Conservation (phyloP, 2,329 filamentous ascomycete species). For the Ascocoryne sarcoides region DNA sequence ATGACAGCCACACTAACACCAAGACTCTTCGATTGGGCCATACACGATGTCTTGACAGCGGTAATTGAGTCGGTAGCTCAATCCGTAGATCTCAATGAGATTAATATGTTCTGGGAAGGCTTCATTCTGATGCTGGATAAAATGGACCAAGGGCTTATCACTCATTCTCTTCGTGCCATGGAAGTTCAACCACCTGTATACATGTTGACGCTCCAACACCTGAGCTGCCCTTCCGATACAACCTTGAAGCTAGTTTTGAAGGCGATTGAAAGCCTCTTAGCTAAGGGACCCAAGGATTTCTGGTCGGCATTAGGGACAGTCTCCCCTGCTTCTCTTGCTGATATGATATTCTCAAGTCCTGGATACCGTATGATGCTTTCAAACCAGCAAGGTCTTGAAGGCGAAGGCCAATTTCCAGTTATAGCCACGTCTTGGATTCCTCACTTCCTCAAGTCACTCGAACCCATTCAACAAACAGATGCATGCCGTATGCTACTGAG, state of each 20-base stretch:
- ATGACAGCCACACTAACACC: constrained; percentile 55
- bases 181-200: constrained; percentile 69
- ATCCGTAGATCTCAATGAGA: constrained; percentile 38
- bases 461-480: constrained; percentile 65
- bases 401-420: constrained; percentile 40
- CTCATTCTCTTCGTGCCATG: constrained; percentile 68
- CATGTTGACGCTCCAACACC: constrained; percentile 48
- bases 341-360: constrained; percentile 70
- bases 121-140: constrained; percentile 65
- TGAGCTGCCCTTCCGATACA: constrained; percentile 40
- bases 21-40: constrained; percentile 79
- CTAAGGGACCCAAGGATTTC: constrained; percentile 69
- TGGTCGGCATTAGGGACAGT: constrained; percentile 84
- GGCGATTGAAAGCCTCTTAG: constrained; percentile 61
- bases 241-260: constrained; percentile 62
- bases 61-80: constrained; percentile 55
- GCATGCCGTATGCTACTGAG: constrained; percentile 72
- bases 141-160: constrained; percentile 65
- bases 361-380: constrained; percentile 52
- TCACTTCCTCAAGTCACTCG: constrained; percentile 69
- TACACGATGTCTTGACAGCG: constrained; percentile 62
- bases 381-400: constrained; percentile 46
- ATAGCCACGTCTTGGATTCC: constrained; percentile 66
- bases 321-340: constrained; percentile 70
- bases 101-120: constrained; percentile 73